Evolutionary conservation across 2,329 filamentous ascomycete species (phyloP).

Genomic region (Juglanconis sp.): DNA sequence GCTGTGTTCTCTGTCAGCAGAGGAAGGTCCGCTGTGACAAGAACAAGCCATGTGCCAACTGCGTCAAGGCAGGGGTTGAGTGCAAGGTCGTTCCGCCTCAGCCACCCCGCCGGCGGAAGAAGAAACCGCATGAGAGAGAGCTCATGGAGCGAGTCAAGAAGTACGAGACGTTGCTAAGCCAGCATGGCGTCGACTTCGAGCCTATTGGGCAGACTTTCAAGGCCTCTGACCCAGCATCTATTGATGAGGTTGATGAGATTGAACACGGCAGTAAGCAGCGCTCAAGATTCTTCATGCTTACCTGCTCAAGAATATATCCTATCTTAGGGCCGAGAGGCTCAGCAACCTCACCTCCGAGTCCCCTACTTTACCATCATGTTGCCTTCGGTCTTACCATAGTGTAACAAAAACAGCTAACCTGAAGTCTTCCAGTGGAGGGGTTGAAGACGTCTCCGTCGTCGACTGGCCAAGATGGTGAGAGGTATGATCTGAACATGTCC

Average conservation of each 20-base stretch:
- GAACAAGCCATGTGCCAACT: slow-evolving; percentile 68
- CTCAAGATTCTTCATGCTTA: neutral
- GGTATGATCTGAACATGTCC: slow-evolving; percentile 21
- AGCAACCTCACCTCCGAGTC: neutral
- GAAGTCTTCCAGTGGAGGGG: slow-evolving; percentile 35
- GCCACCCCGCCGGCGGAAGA: slow-evolving; percentile 56
- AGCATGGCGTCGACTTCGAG: slow-evolving; percentile 68
- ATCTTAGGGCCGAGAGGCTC: neutral
- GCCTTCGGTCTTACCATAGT: neutral
- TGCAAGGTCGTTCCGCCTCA: slow-evolving; percentile 58
- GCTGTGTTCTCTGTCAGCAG: slow-evolving; percentile 72
- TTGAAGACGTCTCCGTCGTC: slow-evolving; percentile 51
- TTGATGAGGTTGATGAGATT: slow-evolving; percentile 54
- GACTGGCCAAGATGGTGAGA: slow-evolving; percentile 35
- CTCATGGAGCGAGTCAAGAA: slow-evolving; percentile 65
- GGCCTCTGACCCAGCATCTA: slow-evolving; percentile 32
- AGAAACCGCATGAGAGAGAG: slow-evolving; percentile 66
- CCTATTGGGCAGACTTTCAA: slow-evolving; percentile 55
- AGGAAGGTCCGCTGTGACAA: slow-evolving; percentile 74
- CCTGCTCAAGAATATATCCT: neutral
- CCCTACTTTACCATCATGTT: neutral
- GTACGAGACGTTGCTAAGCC: slow-evolving; percentile 64
- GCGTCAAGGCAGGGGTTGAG: slow-evolving; percentile 58
- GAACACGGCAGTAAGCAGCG: slow-evolving; percentile 42
- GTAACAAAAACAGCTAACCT: neutral